A percentile compares a stretch with the other conserved stretches of the same genome.
Conservation (phyloP, 257 asterid species). For the Voacanga thouarsii region DNA sequence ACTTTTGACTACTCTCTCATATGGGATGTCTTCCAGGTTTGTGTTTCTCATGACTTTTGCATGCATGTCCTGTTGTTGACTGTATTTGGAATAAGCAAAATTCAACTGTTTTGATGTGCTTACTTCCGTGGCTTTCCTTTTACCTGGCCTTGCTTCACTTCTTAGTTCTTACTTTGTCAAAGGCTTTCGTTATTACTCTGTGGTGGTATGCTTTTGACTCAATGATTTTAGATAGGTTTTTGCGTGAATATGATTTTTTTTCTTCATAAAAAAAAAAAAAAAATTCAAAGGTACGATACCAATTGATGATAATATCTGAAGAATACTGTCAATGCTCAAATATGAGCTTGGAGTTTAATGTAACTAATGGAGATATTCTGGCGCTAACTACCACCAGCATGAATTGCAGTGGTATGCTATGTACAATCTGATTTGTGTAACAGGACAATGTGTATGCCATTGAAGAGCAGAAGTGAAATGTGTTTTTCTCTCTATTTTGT, state of each 20-base stretch:
- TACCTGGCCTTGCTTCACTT: neutral
- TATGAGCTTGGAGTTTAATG: neutral
- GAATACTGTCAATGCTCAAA: neutral
- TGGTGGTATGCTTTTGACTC: neutral
- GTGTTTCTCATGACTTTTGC: neutral
- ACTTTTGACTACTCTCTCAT: constrained; percentile 45
- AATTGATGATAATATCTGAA: neutral
- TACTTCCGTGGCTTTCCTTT: neutral
- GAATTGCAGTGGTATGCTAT: neutral
- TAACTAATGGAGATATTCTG: neutral
- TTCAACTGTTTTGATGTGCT: neutral
- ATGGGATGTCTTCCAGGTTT: constrained; percentile 79
- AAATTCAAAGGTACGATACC: too few relatives aligned
- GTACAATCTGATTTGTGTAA: neutral
- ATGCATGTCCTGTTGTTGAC: neutral
- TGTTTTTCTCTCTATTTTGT: neutral
- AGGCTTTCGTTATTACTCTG: neutral
- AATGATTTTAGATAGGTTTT: too few relatives aligned
- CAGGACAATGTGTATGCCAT: too few relatives aligned
- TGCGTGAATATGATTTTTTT: too few relatives aligned
- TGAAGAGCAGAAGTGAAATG: neutral
- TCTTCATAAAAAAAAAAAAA: too few relatives aligned
- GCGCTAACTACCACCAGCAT: neutral
- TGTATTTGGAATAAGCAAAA: neutral
- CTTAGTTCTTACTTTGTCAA: neutral